Evolutionary conservation across 768 basidiomycete genomes (phyloP), one percentile per base, ranked within the genome.

Genomic region (Leccinellum albellum): DNA sequence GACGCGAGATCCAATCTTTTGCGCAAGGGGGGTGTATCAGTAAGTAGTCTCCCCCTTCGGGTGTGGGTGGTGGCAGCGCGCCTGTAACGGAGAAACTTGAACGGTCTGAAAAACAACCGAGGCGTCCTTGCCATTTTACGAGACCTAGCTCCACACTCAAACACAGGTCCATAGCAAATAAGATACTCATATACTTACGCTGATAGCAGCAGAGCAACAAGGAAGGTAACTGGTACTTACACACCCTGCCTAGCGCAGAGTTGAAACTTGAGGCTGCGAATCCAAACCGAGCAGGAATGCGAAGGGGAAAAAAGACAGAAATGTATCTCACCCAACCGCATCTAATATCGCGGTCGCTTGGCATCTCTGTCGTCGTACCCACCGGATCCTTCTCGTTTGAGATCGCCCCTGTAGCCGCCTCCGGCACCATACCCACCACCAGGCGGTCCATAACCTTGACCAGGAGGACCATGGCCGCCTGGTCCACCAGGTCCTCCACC

Each of bases 271-370:
- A 70, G 56, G 58, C 50, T 51, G 57, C 42, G 59, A 61, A 61
- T 58, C 61, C 57, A 53, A 70, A 64, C 55, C 45, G 59, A 61
- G 42, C 58, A 40, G 58, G 59, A 68, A 65, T 46, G 56, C 52
- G 37, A 56, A n/a, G 59, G 20, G 40, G 2, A 69, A 69, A 53
- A 54, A 64, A 61, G 49, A 56, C 62, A 57, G 55, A 65, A 67
- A 70, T 53, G 64, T 66, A 62, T 74, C 67, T 65, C 69, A 70
- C 69, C 67, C 68, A 64, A 71, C 69, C 70, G 66, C 72, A 66
- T 63, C 80, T 83, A 92, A 74, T 89, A 91, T 68, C 91, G 83
- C 66, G 87, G 85, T 68, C 91, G 87, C 75, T 93, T 93, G 32
- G 79, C 66, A 63, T 91, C 90, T 63, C 90, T 82, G 72, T 92